Evolutionary conservation across 139 green algal genomes (phyloP).

Genomic region (Coelastrella sp.): DNA sequence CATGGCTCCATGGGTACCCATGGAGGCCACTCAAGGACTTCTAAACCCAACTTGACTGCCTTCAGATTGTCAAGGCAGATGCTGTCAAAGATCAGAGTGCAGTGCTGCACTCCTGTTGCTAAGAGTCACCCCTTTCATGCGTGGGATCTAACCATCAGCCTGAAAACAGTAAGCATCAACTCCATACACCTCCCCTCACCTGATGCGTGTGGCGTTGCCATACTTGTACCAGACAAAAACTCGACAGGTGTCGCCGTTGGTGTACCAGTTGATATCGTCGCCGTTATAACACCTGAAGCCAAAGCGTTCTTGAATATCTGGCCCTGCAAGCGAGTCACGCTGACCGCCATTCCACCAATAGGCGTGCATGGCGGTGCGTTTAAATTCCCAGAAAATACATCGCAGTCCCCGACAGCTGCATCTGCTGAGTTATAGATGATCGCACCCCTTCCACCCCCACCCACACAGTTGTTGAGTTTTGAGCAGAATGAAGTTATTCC

Average conservation of each 20-base stretch:
- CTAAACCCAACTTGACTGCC: too few relatives aligned
- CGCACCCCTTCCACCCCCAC: not conserved
- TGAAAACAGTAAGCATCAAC: too few relatives aligned
- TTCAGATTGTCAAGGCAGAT: too few relatives aligned
- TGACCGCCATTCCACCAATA: too few relatives aligned
- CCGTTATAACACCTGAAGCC: not conserved
- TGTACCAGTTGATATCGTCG: not conserved
- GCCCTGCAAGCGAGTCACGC: not conserved
- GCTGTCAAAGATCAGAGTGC: too few relatives aligned
- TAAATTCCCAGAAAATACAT: not conserved
- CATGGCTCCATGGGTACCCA: too few relatives aligned
- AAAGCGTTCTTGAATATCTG: not conserved
- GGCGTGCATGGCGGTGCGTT: too few relatives aligned
- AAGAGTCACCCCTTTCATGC: too few relatives aligned
- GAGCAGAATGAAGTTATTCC: not conserved
- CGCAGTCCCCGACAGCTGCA: not conserved
- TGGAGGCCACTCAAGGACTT: too few relatives aligned
- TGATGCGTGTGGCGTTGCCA: not conserved
- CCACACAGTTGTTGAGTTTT: not conserved
- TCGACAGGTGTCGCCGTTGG: not conserved
- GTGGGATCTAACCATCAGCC: too few relatives aligned
- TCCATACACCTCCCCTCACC: too few relatives aligned
- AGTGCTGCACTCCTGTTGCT: too few relatives aligned
- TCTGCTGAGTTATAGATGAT: not conserved
- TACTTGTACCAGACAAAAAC: constrained; percentile 1